Percentiles rank a stretch among this genome's conserved stretches.
Evolutionary conservation across 192 early-diverging fungal genomes (phyloP).

Genomic region (Dissophora globulifera): DNA sequence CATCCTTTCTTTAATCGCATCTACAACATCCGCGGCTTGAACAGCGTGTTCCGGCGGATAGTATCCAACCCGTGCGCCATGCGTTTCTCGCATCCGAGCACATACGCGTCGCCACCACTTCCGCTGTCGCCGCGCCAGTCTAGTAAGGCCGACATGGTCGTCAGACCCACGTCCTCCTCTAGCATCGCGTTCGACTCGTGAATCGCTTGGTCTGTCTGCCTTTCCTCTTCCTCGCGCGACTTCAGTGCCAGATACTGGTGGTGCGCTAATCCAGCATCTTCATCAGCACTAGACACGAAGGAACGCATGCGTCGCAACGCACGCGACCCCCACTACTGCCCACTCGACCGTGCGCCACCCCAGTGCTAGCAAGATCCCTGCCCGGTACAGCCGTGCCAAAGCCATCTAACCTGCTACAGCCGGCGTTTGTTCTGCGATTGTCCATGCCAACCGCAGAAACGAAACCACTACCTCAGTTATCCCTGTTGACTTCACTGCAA

Average conservation of each 20-base stretch:
- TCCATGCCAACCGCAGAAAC: slow-evolving; percentile 22
- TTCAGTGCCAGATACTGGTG: slow-evolving; percentile 69
- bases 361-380: slow-evolving; percentile 23
- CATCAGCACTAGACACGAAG: slow-evolving; percentile 64
- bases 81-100: slow-evolving; percentile 55
- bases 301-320: slow-evolving; percentile 65
- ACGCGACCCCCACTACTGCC: slow-evolving; percentile 51
- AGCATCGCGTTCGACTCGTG: slow-evolving; percentile 41
- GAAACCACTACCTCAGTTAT: slow-evolving; percentile 29
- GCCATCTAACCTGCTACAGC: background rate
- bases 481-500: slow-evolving; percentile 17
- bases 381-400: slow-evolving; percentile 8
- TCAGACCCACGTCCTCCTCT: slow-evolving; percentile 54
- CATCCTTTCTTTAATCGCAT: no score
- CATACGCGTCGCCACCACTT: slow-evolving; percentile 33
- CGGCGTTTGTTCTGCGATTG: slow-evolving; percentile 2
- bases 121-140: slow-evolving; percentile 38
- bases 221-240: slow-evolving; percentile 55
- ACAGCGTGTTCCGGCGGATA: slow-evolving; percentile 90
- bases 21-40: slow-evolving; percentile 92
- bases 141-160: slow-evolving; percentile 29
- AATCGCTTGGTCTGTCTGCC: slow-evolving; percentile 56
- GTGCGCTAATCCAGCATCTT: slow-evolving; percentile 81
- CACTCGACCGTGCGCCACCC: slow-evolving; percentile 56
- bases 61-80: slow-evolving; percentile 78